phyloP scores from a whole-genome alignment of 106 monocot species.

The Hemerocallis citrina region DNA sequence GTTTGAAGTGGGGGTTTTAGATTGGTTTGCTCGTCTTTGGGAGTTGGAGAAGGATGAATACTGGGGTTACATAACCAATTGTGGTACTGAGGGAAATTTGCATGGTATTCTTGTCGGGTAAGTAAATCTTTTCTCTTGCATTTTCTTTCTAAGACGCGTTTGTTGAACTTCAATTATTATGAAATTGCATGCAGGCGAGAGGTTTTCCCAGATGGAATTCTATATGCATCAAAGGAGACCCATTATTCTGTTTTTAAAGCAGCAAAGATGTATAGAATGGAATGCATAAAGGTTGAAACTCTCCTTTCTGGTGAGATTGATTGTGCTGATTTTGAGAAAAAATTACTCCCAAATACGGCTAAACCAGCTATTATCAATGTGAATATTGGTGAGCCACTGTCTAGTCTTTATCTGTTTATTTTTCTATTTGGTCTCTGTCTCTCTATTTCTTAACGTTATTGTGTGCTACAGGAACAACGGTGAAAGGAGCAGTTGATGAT shows the following conservation, averaged over 20 bases:
- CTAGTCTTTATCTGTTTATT: conserved; percentile 8
- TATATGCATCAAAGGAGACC: conserved; percentile 47
- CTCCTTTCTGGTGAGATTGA: conserved; percentile 48
- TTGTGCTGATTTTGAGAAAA: conserved; percentile 30
- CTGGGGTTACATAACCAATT: conserved; percentile 4
- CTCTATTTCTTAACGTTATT: neutral
- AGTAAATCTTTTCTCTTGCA: too few relatives aligned
- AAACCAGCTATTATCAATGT: conserved; percentile 53
- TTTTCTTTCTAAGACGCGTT: too few relatives aligned
- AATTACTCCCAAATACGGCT: conserved; percentile 28
- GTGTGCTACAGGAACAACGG: conserved; percentile 27
- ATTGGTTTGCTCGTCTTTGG: conserved; percentile 92
- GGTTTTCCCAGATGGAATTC: conserved; percentile 37
- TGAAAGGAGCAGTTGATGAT: conserved; percentile 64
- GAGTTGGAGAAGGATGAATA: conserved; percentile 77
- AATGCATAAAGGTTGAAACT: conserved; percentile 37
- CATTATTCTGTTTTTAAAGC: conserved; percentile 54
- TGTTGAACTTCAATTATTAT: too few relatives aligned
- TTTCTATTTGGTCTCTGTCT: neutral
- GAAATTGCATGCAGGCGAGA: conserved; percentile 52
- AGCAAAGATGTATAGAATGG: conserved; percentile 47
- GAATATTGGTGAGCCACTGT: conserved; percentile 38
- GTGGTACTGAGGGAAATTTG: neutral
- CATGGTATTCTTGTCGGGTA: too few relatives aligned
- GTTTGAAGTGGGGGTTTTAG: conserved; percentile 79